These are phyloP conservation scores for Fusarium ambrosium DNA, from an alignment of 2,329 filamentous ascomycete species.

Conservation along the genomic window DNA sequence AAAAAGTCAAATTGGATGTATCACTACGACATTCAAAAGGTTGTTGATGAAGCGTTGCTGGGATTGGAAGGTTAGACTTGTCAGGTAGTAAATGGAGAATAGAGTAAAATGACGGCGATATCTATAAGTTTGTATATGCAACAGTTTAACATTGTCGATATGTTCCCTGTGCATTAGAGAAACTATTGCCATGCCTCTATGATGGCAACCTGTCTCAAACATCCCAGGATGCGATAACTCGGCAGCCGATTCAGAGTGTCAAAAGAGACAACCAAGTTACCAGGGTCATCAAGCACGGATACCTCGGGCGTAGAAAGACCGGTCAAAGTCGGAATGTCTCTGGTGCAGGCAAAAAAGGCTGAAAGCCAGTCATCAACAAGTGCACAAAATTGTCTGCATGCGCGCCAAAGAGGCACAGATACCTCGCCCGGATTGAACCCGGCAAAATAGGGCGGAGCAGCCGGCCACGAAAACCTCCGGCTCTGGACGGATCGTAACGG, in stretches of 20 bases:
- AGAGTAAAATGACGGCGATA: not conserved
- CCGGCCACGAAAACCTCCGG: constrained; percentile 3
- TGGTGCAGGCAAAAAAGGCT: not conserved
- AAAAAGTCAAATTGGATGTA: constrained; percentile 47
- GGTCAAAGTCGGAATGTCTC: constrained; percentile 7
- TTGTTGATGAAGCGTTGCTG: constrained; percentile 21
- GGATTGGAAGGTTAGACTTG: constrained; percentile 3
- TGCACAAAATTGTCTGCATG: not conserved
- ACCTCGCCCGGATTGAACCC: not conserved
- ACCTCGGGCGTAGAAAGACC: not conserved
- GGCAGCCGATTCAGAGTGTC: not conserved
- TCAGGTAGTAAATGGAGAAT: not conserved
- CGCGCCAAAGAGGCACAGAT: constrained; percentile 4
- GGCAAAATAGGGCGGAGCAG: constrained; percentile 20
- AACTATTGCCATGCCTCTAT: not conserved
- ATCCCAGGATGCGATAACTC: not conserved
- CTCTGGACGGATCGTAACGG: not conserved
- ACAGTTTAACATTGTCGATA: not conserved
- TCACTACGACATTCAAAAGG: constrained; percentile 43
- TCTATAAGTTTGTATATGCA: not conserved
- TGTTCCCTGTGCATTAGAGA: not conserved
- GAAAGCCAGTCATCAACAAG: constrained; percentile 4
- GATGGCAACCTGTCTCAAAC: not conserved
- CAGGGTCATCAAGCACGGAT: not conserved
- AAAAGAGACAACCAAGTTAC: not conserved